These are phyloP conservation scores for Butyriboletus loyo DNA, from an alignment of 768 basidiomycete genomes.

Conservation along the genomic window DNA sequence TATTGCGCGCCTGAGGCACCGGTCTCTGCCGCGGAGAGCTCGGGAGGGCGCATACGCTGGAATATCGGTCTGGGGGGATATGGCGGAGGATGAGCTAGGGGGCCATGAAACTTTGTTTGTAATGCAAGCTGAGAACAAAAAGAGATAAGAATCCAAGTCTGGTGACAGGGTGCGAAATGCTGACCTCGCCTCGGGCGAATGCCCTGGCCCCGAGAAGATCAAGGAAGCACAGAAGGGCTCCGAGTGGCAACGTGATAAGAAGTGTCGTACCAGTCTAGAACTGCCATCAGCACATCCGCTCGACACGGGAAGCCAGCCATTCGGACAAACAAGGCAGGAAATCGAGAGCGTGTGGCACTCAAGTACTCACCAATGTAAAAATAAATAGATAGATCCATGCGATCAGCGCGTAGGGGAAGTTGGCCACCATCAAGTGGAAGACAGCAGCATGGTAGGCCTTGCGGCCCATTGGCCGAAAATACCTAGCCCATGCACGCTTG, in stretches of 20 bases:
- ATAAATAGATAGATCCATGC: constrained; percentile 81
- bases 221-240: constrained; percentile 74
- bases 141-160: constrained; percentile 10
- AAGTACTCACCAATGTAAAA: constrained; percentile 66
- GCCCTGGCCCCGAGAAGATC: constrained; percentile 70
- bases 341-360: constrained; percentile 27
- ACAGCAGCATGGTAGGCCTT: constrained; percentile 61
- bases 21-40: constrained; percentile 47
- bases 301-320: background rate
- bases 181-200: constrained; percentile 70
- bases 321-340: background rate
- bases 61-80: constrained; percentile 75
- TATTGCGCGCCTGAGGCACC: constrained; percentile 39
- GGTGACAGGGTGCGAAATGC: constrained; percentile 9
- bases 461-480: constrained; percentile 60
- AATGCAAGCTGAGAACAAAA: constrained; percentile 49
- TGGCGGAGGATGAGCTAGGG: constrained; percentile 59
- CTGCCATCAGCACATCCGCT: constrained; percentile 13
- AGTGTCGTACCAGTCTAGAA: constrained; percentile 72
- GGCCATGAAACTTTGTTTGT: constrained; percentile 68
- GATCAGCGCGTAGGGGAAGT: constrained; percentile 75
- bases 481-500: constrained; percentile 44
- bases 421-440: constrained; percentile 68
- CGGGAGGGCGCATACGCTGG: constrained; percentile 54
- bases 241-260: constrained; percentile 75